Evolutionary conservation across 176 grass and related monocot genomes (phyloP).

Genomic region (Canna indica): DNA sequence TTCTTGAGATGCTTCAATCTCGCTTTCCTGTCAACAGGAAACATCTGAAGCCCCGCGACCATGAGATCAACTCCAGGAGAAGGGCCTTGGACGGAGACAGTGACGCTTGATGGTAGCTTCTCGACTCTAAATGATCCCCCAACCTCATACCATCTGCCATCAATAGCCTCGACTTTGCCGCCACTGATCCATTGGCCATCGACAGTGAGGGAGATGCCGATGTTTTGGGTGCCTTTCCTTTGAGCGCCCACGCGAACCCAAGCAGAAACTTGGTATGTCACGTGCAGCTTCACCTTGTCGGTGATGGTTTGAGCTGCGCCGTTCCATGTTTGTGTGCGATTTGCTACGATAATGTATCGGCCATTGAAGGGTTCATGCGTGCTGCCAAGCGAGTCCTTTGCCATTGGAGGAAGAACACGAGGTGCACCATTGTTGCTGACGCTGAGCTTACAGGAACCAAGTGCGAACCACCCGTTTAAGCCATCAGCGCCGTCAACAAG

Average conservation of each 20-base stretch:
- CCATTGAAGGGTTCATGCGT: constrained; percentile 46
- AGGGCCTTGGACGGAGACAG: constrained; percentile 68
- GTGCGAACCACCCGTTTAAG: constrained; percentile 45
- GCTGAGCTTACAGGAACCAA: constrained; percentile 46
- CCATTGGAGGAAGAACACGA: constrained; percentile 54
- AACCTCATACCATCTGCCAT: constrained; percentile 81
- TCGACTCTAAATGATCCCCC: constrained; percentile 69
- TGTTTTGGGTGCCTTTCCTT: constrained; percentile 33
- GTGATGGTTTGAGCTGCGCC: constrained; percentile 59
- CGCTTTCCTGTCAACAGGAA: constrained; percentile 55
- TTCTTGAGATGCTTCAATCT: constrained; percentile 43
- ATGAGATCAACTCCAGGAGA: constrained; percentile 59
- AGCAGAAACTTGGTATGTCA: constrained; percentile 76
- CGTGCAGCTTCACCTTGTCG: constrained; percentile 47
- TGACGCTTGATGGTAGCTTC: constrained; percentile 33
- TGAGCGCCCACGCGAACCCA: constrained; percentile 60
- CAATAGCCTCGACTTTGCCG: constrained; percentile 52
- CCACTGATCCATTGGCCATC: constrained; percentile 69
- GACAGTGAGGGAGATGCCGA: constrained; percentile 39
- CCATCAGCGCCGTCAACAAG: constrained; percentile 37
- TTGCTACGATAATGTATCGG: constrained; percentile 54
- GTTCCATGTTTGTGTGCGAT: constrained; percentile 76
- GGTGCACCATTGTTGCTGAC: constrained; percentile 38
- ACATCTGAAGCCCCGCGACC: constrained; percentile 74
- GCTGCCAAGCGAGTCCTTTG: constrained; percentile 41